A percentile compares a stretch with the other conserved stretches of the same genome.
Conservation (phyloP, 2,329 filamentous ascomycete genomes). For the Fusarium oxysporum region DNA sequence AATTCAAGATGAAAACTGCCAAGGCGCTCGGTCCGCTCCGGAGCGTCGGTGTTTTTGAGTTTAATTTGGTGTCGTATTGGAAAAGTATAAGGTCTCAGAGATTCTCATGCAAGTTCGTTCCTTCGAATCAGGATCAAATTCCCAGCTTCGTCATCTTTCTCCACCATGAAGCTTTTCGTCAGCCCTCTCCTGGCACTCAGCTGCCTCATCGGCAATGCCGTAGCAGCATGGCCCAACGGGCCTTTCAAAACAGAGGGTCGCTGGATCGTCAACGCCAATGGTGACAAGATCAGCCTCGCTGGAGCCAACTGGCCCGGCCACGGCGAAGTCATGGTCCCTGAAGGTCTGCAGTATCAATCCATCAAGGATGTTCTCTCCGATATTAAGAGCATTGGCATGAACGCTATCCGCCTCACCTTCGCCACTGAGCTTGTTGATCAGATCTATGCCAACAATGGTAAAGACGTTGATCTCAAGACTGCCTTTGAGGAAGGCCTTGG, state of each 20-base stretch:
- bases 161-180: background rate
- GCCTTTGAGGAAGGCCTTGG: conserved; percentile 62
- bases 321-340: conserved; percentile 72
- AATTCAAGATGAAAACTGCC: background rate
- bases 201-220: conserved; percentile 11
- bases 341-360: conserved; percentile 72
- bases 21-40: conserved; percentile 19
- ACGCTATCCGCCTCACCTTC: conserved; percentile 71
- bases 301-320: conserved; percentile 73
- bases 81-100: conserved; percentile 1
- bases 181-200: conserved; percentile 7
- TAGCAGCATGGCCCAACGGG: conserved; percentile 38
- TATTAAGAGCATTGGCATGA: conserved; percentile 71
- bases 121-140: background rate
- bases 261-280: conserved; percentile 55
- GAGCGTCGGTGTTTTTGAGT: background rate
- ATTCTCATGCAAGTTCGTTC: rapidly evolving
- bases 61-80: background rate
- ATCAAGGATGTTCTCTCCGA: conserved; percentile 65
- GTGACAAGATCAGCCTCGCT: conserved; percentile 58
- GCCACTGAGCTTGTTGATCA: conserved; percentile 74
- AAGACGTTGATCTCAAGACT: conserved; percentile 58
- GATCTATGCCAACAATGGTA: conserved; percentile 61
- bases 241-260: conserved; percentile 56
- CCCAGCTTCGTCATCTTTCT: rapidly evolving